Conservation (phyloP, 2,329 filamentous ascomycete species). For the Nemania sp. region DNA sequence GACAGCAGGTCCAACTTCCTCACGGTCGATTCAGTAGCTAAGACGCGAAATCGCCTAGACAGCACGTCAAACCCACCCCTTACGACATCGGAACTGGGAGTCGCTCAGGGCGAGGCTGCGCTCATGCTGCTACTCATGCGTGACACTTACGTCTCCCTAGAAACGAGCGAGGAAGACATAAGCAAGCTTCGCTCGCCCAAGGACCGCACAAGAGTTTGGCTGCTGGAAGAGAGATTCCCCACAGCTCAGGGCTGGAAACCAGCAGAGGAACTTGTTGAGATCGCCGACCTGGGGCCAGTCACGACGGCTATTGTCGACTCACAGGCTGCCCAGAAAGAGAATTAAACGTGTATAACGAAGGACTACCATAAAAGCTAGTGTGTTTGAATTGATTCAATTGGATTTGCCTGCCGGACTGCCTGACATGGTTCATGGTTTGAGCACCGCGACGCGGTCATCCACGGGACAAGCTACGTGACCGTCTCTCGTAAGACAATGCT, state of each 20-base stretch:
- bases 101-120: conserved; percentile 22
- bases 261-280: conserved; percentile 11
- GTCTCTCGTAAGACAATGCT: conserved; percentile 1
- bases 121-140: conserved; percentile 27
- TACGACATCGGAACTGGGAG: not conserved
- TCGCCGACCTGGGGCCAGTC: conserved; percentile 22
- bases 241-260: conserved; percentile 27
- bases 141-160: conserved; percentile 17
- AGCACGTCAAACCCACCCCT: conserved; percentile 4
- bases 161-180: not conserved
- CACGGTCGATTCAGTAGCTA: conserved; percentile 22
- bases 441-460: not conserved
- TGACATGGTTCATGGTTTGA: not conserved
- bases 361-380: not conserved
- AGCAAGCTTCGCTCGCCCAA: conserved; percentile 22
- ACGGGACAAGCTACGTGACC: not conserved
- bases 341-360: not conserved
- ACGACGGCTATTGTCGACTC: conserved; percentile 17
- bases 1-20: conserved; percentile 24
- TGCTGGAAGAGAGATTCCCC: conserved; percentile 27
- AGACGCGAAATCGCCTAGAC: conserved; percentile 26
- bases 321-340: conserved; percentile 10
- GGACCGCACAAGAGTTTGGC: conserved; percentile 23
- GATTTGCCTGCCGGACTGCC: no score
- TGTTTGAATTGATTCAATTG: not conserved